Evolutionary conservation across 129 eudicot genomes (phyloP), one percentile per base, ranked within the genome.

Genomic region (Pulicaria dysenterica): DNA sequence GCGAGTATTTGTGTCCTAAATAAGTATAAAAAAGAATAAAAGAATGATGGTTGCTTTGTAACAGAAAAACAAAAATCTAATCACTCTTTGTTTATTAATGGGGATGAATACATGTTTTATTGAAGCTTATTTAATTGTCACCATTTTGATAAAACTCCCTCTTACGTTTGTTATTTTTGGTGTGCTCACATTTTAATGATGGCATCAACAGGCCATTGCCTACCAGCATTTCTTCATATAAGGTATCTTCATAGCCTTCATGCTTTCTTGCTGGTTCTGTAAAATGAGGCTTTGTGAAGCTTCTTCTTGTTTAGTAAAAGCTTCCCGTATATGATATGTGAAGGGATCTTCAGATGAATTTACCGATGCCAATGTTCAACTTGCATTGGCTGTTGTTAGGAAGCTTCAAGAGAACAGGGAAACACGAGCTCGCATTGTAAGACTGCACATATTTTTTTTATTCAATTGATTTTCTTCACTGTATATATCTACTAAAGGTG

Each of bases 271-370:
- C 50, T 56, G 67, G 19, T 68, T 67, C 46, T 44, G 36, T 78
- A 39, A 55, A 16, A 59, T 82, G 69, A 58, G 1, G 69, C 58
- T 74, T 64, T 56, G 1, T 8, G 58, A 57, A 76, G 80, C 61
- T 40, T 70, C 65, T 70, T 16, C 63, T 31, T 54, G 72, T 62
- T 61, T 24, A 24, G 31, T 24, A 43, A 43, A 78, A 53, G 60
- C 45, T 63, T 62, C 67, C 66, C 51, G 13, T 77, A 53, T 77
- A 70, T 78, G 73, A 70, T 43, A 63, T 79, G 82, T 87, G 95
- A 83, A 93, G 98, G 98, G 98, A 78, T 93, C 98, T 67, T 93
- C 98, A 67, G 98, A 93, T 79, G 98, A 93, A 12, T 93, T 89
- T 80, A 90, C 76, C 47, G 98, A 93, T 82, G 98, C 98, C 83